Evolutionary conservation across 768 basidiomycete species (phyloP), one percentile per base, ranked within the genome.

Genomic region (Pulveroboletus ravenelii): DNA sequence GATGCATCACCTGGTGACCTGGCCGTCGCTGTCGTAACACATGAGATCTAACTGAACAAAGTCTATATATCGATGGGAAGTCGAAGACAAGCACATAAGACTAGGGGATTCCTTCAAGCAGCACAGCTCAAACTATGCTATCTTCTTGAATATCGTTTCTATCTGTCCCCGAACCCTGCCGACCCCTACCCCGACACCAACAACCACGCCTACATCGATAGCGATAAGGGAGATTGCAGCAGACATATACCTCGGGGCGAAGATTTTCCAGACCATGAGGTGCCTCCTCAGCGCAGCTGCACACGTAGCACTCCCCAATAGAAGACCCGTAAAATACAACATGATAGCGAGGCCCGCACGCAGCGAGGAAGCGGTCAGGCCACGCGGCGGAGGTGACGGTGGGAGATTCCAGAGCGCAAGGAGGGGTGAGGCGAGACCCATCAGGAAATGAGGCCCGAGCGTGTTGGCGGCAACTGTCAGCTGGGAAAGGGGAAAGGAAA

Each of bases 231-330:
- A 77, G 4, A 81, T 60, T 0, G 80, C 90, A 0, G 79, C 88
- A 14, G 80, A 64, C 85, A 97, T 94, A 64, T 94, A 96, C 54
- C 95, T 72, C 54, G 96, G 96, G 34, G 94, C 95, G 61, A 97
- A 99, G 4, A 98, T 85, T 71, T 98, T 97, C 96, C 96, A 99
- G 20, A 97, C 93, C 93, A 96, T 96, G 56, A 96, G 67, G 65
- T 97, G 93, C 40, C 93, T 66, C 55, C 93, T 70, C 45, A 94
- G 69, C 58, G 83, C 78, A 8, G 91, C 87, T 0, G 90, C 84
- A 49, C 82, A 82, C 6, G 81, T 66, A 3, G 90, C 85, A 14
- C 82, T 79, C 5, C 87, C 85, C 5, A 93, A 61, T 2, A 91
- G 67, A 20, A 93, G 61, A 5, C 72, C 60, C 6, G 77, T 68